Conservation (phyloP, 2,329 filamentous ascomycete genomes). For the Neofusicoccum parvum region DNA sequence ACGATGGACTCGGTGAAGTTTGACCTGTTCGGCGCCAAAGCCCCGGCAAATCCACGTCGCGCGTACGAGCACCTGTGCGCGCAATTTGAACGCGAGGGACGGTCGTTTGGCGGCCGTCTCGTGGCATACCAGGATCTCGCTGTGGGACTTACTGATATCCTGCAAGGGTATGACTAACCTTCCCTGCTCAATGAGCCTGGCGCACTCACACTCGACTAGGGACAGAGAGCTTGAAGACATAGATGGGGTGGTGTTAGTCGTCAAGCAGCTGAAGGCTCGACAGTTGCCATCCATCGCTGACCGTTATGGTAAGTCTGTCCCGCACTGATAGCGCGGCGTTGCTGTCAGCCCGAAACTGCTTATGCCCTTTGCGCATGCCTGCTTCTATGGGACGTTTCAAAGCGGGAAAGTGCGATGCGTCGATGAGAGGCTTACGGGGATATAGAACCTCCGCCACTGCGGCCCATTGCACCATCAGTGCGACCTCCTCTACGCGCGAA, state of each 20-base stretch:
- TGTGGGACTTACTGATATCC: not conserved
- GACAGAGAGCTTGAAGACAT: slow-evolving; percentile 8
- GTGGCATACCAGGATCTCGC: slow-evolving; percentile 17
- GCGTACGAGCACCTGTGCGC: slow-evolving; percentile 4
- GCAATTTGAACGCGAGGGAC: slow-evolving; percentile 7
- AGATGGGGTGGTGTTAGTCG: not conserved
- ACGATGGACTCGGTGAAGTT: slow-evolving; percentile 9
- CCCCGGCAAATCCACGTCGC: slow-evolving; percentile 1
- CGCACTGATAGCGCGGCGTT: not conserved
- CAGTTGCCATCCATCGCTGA: not conserved
- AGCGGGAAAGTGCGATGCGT: not conserved
- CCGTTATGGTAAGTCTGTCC: not conserved
- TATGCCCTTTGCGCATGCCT: not conserved
- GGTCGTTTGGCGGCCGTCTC: slow-evolving; percentile 5
- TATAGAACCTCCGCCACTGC: not conserved
- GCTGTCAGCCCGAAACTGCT: not conserved
- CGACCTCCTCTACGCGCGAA: not conserved
- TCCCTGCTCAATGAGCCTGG: not conserved
- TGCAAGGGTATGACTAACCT: slow-evolving; percentile 12
- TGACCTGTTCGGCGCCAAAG: slow-evolving; percentile 10
- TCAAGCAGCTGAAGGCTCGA: slow-evolving; percentile 11
- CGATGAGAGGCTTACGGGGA: not conserved
- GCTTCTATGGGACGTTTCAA: not conserved
- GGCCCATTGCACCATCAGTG: not conserved
- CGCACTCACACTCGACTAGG: not conserved